phyloP scores from a whole-genome alignment of 108 stramenopile species.

The Aurantiochytrium sp. region DNA sequence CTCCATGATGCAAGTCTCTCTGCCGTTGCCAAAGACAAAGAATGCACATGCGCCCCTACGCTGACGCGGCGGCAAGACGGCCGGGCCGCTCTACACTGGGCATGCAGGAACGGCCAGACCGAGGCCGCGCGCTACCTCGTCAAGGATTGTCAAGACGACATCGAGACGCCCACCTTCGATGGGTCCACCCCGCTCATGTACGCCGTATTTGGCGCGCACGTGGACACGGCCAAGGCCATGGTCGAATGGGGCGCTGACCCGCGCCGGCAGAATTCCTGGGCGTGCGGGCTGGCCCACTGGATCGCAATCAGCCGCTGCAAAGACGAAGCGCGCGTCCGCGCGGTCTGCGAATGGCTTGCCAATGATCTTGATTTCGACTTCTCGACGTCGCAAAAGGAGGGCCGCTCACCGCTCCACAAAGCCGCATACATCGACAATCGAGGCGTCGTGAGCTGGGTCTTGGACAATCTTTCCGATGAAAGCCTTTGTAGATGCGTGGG shows the following conservation, averaged over 20 bases:
- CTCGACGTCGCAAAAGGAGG: neutral
- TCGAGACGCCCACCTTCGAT: neutral
- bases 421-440: neutral
- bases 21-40: neutral
- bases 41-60: neutral
- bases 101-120: neutral
- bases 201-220: neutral
- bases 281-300: neutral
- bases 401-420: neutral
- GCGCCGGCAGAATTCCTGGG: neutral
- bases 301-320: neutral
- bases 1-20: neutral
- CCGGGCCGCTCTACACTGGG: constrained; percentile 11
- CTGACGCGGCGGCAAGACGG: neutral
- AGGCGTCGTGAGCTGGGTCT: neutral
- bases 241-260: constrained; percentile 14
- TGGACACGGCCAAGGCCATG: neutral
- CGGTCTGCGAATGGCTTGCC: neutral
- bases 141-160: neutral
- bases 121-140: neutral
- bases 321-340: neutral
- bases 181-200: constrained; percentile 18
- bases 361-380: neutral
- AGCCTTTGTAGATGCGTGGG: neutral
- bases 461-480: neutral